Percentiles rank a stretch among this genome's conserved stretches.
phyloP scores from a whole-genome alignment of 108 stramenopile species.

The Cylindrotheca closterium region DNA sequence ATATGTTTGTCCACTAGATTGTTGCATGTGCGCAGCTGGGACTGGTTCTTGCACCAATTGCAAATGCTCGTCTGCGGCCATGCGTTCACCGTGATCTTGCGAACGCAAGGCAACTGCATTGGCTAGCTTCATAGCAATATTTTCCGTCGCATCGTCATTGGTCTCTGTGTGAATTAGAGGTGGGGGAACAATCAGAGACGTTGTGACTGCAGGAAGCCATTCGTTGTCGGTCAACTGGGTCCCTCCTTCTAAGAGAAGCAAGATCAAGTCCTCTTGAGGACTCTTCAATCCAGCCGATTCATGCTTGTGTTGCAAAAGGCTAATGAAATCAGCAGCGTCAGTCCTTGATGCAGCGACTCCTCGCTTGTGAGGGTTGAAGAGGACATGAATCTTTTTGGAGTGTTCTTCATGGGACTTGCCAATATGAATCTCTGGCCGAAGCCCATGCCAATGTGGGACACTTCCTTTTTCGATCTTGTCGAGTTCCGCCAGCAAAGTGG shows the following conservation, averaged over 20 bases:
- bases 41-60: neutral
- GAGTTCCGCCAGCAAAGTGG: slow-evolving; percentile 16
- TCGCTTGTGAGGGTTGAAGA: slow-evolving; percentile 40
- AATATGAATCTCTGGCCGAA: slow-evolving; percentile 38
- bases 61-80: slow-evolving; percentile 25
- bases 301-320: slow-evolving; percentile 53
- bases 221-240: slow-evolving; percentile 29
- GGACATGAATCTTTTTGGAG: slow-evolving; percentile 59
- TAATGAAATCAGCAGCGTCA: slow-evolving; percentile 63
- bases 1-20: slow-evolving; percentile 64
- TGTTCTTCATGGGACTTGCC: slow-evolving; percentile 35
- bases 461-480: slow-evolving; percentile 42
- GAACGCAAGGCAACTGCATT: slow-evolving; percentile 71
- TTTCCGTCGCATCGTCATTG: slow-evolving; percentile 6
- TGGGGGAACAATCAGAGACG: slow-evolving; percentile 62
- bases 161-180: slow-evolving; percentile 15
- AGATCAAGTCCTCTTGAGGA: slow-evolving; percentile 62
- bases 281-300: slow-evolving; percentile 67
- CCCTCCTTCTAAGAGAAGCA: slow-evolving; percentile 63
- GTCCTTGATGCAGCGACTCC: slow-evolving; percentile 53
- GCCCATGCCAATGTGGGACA: slow-evolving; percentile 61
- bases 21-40: slow-evolving; percentile 13
- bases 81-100: slow-evolving; percentile 27
- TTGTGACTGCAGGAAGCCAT: slow-evolving; percentile 64
- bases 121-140: slow-evolving; percentile 52